Percentiles rank a stretch among this genome's conserved stretches.
phyloP scores from a whole-genome alignment of 768 basidiomycete species.

The Leucocoprinus sp. region DNA sequence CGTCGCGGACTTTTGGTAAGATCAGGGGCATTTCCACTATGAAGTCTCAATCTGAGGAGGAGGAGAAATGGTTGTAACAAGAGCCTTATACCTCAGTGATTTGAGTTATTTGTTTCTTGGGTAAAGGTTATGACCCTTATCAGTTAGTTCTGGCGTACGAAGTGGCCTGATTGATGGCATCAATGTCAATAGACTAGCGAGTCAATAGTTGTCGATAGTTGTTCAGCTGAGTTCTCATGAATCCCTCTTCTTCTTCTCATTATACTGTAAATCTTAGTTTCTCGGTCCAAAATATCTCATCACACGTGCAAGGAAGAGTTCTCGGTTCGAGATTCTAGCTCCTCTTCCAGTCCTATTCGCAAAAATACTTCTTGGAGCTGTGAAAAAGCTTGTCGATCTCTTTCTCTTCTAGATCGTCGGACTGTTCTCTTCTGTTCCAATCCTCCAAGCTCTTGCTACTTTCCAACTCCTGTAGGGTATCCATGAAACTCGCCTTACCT shows the following conservation, averaged over 20 bases:
- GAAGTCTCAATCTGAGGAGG: too few relatives aligned
- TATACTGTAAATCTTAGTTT: slow-evolving; percentile 23
- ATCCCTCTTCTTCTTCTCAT: slow-evolving; percentile 12
- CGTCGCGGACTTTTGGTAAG: too few relatives aligned
- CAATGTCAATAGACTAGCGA: slow-evolving; percentile 11
- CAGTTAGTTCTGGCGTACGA: slow-evolving; percentile 49
- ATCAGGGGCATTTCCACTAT: too few relatives aligned
- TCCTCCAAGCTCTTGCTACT: slow-evolving; percentile 12
- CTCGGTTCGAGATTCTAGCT: slow-evolving; percentile 23
- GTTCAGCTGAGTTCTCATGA: slow-evolving; percentile 50
- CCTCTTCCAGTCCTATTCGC: slow-evolving; percentile 48
- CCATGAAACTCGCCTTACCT: slow-evolving; percentile 32
- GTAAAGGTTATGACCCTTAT: slow-evolving; percentile 76
- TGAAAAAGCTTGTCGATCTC: slow-evolving; percentile 18
- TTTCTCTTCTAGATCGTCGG: slow-evolving; percentile 12
- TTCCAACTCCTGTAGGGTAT: slow-evolving; percentile 17
- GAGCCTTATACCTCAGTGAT: too few relatives aligned
- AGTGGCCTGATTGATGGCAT: background rate
- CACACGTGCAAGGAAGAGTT: background rate
- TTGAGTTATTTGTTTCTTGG: slow-evolving; percentile 77
- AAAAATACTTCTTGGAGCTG: slow-evolving; percentile 36
- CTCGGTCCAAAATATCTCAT: slow-evolving; percentile 16
- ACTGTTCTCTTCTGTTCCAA: background rate
- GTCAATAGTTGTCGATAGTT: slow-evolving; percentile 45
- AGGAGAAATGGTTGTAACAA: too few relatives aligned